A percentile compares a stretch with the other conserved stretches of the same genome.
phyloP scores from a whole-genome alignment of 768 basidiomycete species.

The Suillus plorans region DNA sequence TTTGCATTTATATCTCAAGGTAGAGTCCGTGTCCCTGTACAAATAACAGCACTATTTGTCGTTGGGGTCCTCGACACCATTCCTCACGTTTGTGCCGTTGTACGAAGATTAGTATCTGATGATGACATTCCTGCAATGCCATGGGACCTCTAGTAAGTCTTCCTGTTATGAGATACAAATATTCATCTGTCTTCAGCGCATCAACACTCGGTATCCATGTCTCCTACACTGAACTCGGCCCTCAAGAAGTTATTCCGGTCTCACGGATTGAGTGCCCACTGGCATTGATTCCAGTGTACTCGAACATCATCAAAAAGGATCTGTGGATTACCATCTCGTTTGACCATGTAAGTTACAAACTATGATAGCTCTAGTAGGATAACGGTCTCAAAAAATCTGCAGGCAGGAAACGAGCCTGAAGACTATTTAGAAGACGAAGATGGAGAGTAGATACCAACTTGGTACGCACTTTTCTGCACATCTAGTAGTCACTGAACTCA shows the following conservation, averaged over 20 bases:
- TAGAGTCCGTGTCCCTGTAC: not conserved
- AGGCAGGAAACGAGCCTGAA: not conserved
- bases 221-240: not conserved
- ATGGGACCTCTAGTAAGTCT: slow-evolving; percentile 8
- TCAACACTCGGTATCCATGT: not conserved
- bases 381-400: not conserved
- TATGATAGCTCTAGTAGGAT: not conserved
- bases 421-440: not conserved
- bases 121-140: slow-evolving; percentile 3
- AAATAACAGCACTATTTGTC: not conserved
- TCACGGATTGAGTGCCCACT: not conserved
- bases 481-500: not conserved
- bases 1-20: not conserved
- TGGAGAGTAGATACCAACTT: not conserved
- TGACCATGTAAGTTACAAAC: slow-evolving; percentile 4
- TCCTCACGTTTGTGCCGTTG: not conserved
- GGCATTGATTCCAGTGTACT: not conserved
- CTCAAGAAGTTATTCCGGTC: not conserved
- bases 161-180: not conserved
- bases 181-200: not conserved
- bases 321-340: slow-evolving; percentile 1
- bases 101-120: not conserved
- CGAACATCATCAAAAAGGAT: not conserved
- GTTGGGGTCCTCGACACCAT: not conserved
- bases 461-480: not conserved